phyloP scores from a whole-genome alignment of 352 stramenopile genomes.

The Globisporangium lucens region DNA sequence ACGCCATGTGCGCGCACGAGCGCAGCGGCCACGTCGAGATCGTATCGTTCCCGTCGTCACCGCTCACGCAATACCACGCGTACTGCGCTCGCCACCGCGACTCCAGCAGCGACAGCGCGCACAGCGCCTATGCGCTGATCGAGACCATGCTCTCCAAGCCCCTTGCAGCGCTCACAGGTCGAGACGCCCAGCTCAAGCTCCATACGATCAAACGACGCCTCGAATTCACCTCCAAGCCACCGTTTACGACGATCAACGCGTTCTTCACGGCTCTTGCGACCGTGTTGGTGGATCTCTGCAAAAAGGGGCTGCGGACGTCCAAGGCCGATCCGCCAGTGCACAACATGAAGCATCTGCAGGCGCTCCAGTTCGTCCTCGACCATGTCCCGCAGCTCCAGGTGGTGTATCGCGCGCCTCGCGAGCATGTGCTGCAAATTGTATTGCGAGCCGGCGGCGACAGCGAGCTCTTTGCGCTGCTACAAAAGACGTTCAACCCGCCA shows the following conservation, averaged over 20 bases:
- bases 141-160: constrained; percentile 54
- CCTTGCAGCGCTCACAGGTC: constrained; percentile 42
- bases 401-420: constrained; percentile 34
- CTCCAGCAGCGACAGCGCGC: constrained; percentile 12
- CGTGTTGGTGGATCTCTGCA: constrained; percentile 47
- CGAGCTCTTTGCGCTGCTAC: constrained; percentile 47
- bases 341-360: constrained; percentile 59
- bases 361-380: constrained; percentile 64
- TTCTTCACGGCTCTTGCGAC: constrained; percentile 40
- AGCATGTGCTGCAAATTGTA: constrained; percentile 21
- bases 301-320: constrained; percentile 42
- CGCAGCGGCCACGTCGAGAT: constrained; percentile 35
- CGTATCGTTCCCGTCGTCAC: constrained; percentile 12
- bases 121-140: constrained; percentile 41
- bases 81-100: constrained; percentile 68
- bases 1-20: constrained; percentile 53
- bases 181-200: constrained; percentile 51
- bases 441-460: constrained; percentile 35
- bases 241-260: constrained; percentile 24
- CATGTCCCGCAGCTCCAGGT: constrained; percentile 62
- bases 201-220: constrained; percentile 40
- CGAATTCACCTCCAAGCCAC: constrained; percentile 5
- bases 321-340: constrained; percentile 55
- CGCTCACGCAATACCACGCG: constrained; percentile 45
- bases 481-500: constrained; percentile 50